Evolutionary conservation across 2,329 filamentous ascomycete species (phyloP).

Genomic region (Fusarium sarcochroum): DNA sequence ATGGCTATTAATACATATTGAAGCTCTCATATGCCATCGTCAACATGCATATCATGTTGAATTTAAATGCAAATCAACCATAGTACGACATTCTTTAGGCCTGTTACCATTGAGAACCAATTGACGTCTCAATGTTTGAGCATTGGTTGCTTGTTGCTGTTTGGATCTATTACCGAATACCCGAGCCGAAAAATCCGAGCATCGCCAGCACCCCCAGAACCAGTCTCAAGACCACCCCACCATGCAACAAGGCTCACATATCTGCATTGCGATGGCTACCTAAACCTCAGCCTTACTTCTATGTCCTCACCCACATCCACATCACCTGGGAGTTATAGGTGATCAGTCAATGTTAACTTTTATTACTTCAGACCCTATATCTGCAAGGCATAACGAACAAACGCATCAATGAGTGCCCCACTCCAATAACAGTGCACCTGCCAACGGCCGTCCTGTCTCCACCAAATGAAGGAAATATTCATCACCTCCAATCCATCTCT

Average conservation of each 20-base stretch:
- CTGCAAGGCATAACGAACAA: conserved; percentile 17
- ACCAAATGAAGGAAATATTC: conserved; percentile 10
- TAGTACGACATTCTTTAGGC: too few species aligned
- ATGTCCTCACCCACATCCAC: neutral
- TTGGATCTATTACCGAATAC: conserved; percentile 28
- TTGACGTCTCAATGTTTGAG: neutral
- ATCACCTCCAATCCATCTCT: neutral
- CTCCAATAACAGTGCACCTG: conserved; percentile 6
- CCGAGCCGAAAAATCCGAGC: conserved; percentile 47
- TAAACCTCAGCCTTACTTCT: neutral
- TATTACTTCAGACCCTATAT: conserved; percentile 21
- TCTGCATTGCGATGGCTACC: neutral
- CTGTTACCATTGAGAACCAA: neutral
- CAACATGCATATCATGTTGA: too few species aligned
- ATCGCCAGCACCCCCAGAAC: neutral
- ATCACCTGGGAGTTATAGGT: neutral
- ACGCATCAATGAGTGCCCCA: conserved; percentile 6
- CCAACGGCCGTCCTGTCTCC: conserved; percentile 3
- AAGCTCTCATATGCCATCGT: neutral
- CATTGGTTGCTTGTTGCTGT: neutral
- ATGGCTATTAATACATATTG: neutral
- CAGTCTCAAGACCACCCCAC: neutral
- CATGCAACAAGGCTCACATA: too few species aligned
- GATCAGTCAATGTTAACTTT: conserved; percentile 17
- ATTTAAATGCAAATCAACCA: too few species aligned